These are phyloP conservation scores for Cystofilobasidium capitatum DNA, from an alignment of 768 basidiomycete species.

Conservation along the genomic window DNA sequence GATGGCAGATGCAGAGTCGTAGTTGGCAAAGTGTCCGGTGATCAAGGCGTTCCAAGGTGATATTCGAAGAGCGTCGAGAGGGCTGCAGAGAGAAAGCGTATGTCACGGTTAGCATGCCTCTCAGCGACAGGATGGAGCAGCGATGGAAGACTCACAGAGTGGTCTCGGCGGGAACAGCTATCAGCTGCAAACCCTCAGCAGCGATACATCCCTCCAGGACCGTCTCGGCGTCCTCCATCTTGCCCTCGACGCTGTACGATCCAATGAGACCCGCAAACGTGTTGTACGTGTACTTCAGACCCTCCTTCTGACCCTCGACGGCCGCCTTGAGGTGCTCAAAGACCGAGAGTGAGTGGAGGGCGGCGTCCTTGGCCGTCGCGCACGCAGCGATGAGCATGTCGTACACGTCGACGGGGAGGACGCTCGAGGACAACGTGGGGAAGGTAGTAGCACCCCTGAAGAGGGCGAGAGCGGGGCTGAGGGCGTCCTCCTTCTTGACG, in stretches of 20 bases:
- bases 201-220: constrained; percentile 54
- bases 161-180: constrained; percentile 4
- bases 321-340: constrained; percentile 53
- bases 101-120: background rate
- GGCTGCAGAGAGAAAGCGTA: background rate
- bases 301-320: constrained; percentile 20
- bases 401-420: constrained; percentile 44
- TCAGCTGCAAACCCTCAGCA: constrained; percentile 12
- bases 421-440: constrained; percentile 34
- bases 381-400: constrained; percentile 54
- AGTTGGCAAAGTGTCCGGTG: constrained; percentile 47
- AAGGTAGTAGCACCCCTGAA: constrained; percentile 54
- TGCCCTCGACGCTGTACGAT: constrained; percentile 49
- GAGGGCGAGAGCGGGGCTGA: constrained; percentile 58
- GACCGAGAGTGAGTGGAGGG: constrained; percentile 46
- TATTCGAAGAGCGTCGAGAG: constrained; percentile 40
- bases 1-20: constrained; percentile 29
- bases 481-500: constrained; percentile 58
- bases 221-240: constrained; percentile 48
- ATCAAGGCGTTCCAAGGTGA: constrained; percentile 55
- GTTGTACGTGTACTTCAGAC: background rate
- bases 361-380: constrained; percentile 52
- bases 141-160: constrained; percentile 11
- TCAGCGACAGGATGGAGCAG: background rate
- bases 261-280: constrained; percentile 53